Evolutionary conservation across 352 stramenopile species (phyloP).

Genomic region (Hyaloperonospora brassicae): DNA sequence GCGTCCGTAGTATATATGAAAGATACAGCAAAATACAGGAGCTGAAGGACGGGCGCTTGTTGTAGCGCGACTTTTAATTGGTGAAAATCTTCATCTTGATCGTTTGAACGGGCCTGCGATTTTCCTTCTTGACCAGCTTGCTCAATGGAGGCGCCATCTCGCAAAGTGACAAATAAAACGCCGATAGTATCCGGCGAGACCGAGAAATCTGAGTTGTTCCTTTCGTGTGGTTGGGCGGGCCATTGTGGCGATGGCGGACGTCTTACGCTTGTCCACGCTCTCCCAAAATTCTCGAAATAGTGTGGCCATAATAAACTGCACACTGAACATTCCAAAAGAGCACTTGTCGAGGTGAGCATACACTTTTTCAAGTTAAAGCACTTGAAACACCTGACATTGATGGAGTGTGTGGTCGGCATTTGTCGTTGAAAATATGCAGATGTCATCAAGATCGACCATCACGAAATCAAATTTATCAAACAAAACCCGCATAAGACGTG

Average conservation of each 20-base stretch:
- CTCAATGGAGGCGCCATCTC: slow-evolving; percentile 10
- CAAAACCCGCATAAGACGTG: neutral
- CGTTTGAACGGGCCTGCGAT: slow-evolving; percentile 6
- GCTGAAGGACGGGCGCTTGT: slow-evolving; percentile 3
- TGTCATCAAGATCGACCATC: neutral
- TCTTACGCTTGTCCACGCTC: slow-evolving; percentile 25
- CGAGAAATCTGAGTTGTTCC: slow-evolving; percentile 11
- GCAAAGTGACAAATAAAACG: slow-evolving; percentile 24
- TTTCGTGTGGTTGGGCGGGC: slow-evolving; percentile 7
- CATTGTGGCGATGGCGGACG: slow-evolving; percentile 16
- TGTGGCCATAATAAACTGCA: neutral
- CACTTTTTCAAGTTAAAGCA: neutral
- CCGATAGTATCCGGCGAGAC: slow-evolving; percentile 22
- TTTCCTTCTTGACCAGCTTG: slow-evolving; percentile 18
- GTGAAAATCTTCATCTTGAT: slow-evolving; percentile 12
- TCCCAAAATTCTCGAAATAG: slow-evolving; percentile 4
- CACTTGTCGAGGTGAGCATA: neutral
- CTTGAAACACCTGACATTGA: neutral
- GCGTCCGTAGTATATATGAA: slow-evolving; percentile 33
- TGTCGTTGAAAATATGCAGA: neutral
- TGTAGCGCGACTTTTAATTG: slow-evolving; percentile 18
- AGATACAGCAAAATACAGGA: slow-evolving; percentile 12
- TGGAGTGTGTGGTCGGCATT: neutral
- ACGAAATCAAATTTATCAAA: neutral
- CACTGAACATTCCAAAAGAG: neutral